Percentiles rank a stretch among this genome's conserved stretches.
These are phyloP conservation scores for Sporothrix brasiliensis DNA, from an alignment of 2,329 filamentous ascomycete genomes.

Conservation along the genomic window DNA sequence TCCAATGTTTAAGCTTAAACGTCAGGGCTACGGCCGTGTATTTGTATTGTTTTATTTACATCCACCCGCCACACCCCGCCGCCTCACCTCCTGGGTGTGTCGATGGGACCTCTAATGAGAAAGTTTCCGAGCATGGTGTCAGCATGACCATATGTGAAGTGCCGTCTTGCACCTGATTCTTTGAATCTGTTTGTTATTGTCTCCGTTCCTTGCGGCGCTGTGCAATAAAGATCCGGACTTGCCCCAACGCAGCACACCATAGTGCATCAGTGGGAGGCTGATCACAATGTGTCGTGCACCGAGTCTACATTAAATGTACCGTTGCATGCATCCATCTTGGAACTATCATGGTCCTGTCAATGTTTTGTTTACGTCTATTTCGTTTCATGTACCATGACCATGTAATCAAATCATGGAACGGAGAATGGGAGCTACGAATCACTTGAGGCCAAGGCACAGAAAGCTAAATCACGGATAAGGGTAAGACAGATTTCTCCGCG, in stretches of 20 bases:
- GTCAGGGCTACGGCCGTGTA: background rate
- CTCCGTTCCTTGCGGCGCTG: background rate
- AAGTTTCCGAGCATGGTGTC: background rate
- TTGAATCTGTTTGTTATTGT: background rate
- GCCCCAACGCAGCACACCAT: background rate
- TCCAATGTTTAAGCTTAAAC: background rate
- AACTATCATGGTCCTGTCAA: background rate
- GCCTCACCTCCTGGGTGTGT: background rate
- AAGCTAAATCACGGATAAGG: background rate
- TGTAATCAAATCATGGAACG: background rate
- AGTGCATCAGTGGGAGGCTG: background rate
- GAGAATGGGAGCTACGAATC: background rate
- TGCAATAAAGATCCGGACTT: slow-evolving; percentile 12
- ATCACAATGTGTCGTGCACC: background rate
- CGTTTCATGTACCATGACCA: background rate
- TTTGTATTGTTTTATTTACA: background rate
- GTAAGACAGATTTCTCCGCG: background rate
- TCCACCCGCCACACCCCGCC: background rate
- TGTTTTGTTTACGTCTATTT: background rate
- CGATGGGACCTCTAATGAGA: background rate
- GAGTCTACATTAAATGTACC: slow-evolving; percentile 6
- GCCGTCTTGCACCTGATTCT: background rate
- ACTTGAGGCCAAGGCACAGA: background rate
- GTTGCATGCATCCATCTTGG: background rate
- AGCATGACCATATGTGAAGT: background rate